Conservation (phyloP, 2,329 filamentous ascomycete species). For the Alternaria gansuensis region DNA sequence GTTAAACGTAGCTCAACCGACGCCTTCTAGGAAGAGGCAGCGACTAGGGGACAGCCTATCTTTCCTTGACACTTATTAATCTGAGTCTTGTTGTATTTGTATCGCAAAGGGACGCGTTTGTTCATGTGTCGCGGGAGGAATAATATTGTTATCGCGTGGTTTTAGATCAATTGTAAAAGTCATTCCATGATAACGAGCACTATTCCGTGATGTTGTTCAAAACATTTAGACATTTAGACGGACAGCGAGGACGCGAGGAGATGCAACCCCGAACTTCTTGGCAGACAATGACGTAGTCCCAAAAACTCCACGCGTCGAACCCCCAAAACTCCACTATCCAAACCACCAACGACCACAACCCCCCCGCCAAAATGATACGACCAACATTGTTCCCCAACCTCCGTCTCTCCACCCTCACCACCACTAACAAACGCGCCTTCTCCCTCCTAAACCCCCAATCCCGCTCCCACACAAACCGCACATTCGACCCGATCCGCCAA, state of each 20-base stretch:
- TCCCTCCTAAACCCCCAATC: constrained; percentile 27
- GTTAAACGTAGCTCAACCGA: neutral
- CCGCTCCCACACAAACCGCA: constrained; percentile 40
- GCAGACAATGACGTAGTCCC: constrained; percentile 27
- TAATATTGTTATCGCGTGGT: neutral
- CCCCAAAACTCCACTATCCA: constrained; percentile 4
- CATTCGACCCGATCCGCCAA: constrained; percentile 55
- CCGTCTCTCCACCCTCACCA: neutral
- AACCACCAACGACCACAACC: neutral
- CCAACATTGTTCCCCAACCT: neutral
- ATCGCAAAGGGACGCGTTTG: neutral
- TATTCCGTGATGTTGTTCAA: too few species aligned
- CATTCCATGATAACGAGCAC: neutral
- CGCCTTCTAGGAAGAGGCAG: constrained; percentile 2
- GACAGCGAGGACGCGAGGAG: constrained; percentile 53
- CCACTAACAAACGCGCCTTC: constrained; percentile 23
- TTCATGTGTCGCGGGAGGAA: neutral
- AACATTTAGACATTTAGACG: neutral
- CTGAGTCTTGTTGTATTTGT: neutral
- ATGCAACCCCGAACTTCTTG: constrained; percentile 12
- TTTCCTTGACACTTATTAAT: constrained; percentile 2
- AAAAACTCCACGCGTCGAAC: constrained; percentile 12
- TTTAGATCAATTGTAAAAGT: neutral
- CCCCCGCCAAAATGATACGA: constrained; percentile 11
- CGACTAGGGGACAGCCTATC: neutral